These are phyloP conservation scores for Colletotrichum liriopes DNA, from an alignment of 2,329 filamentous ascomycete genomes.

Conservation along the genomic window DNA sequence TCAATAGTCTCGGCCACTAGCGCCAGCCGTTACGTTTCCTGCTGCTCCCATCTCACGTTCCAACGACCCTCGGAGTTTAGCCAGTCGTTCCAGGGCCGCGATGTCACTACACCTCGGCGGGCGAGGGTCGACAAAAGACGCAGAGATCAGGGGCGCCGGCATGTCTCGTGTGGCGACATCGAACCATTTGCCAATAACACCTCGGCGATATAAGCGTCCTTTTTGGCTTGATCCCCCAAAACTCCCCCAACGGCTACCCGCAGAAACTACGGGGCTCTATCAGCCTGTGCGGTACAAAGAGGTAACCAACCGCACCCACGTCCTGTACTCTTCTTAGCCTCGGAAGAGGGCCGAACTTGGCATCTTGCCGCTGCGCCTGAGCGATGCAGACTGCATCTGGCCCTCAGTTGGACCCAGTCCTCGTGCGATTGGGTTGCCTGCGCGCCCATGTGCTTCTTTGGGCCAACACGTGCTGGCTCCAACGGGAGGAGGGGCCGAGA, in stretches of 20 bases:
- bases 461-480: constrained; percentile 25
- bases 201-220: constrained; percentile 21
- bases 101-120: constrained; percentile 24
- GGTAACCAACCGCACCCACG: background rate
- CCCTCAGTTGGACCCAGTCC: background rate
- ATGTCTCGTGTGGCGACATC: constrained; percentile 35
- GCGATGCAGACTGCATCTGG: constrained; percentile 22
- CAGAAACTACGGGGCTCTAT: constrained; percentile 3
- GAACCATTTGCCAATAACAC: constrained; percentile 23
- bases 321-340: constrained; percentile 24
- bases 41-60: background rate
- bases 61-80: constrained; percentile 25
- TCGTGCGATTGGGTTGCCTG: background rate
- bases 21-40: constrained; percentile 20
- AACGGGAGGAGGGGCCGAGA: constrained; percentile 27
- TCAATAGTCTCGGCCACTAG: constrained; percentile 35
- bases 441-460: background rate
- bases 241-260: constrained; percentile 5
- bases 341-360: constrained; percentile 34
- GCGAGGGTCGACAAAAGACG: constrained; percentile 8
- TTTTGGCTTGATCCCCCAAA: background rate
- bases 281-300: background rate
- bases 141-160: constrained; percentile 1
- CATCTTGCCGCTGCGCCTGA: constrained; percentile 25
- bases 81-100: constrained; percentile 3